These are phyloP conservation scores for Miscanthus lutarioriparius DNA, from an alignment of 176 grass and related monocot genomes.

Conservation along the genomic window DNA sequence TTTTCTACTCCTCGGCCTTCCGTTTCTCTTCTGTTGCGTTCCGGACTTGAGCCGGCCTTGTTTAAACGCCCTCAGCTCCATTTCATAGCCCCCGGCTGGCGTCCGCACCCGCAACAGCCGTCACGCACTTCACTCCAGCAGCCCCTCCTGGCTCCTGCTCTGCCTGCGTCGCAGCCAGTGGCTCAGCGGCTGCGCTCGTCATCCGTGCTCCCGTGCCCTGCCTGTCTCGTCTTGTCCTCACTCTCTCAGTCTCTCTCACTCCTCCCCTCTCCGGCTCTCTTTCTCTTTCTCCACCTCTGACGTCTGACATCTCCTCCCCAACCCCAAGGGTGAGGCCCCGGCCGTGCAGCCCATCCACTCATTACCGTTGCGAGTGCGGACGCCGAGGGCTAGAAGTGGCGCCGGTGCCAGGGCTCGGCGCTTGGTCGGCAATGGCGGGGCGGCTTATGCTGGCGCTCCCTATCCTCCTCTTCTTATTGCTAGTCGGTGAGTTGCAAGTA, in stretches of 20 bases:
- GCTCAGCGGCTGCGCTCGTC: slow-evolving; percentile 24
- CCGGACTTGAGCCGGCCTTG: slow-evolving; percentile 49
- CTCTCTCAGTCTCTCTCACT: background rate
- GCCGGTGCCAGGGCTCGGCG: background rate
- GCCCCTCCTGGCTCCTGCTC: background rate
- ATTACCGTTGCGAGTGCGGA: background rate
- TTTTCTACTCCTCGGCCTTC: background rate
- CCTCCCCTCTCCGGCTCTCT: background rate
- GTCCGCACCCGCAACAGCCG: slow-evolving; percentile 32
- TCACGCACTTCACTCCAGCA: slow-evolving; percentile 27
- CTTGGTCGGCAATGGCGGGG: slow-evolving; percentile 35
- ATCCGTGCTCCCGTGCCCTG: background rate
- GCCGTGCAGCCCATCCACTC: slow-evolving; percentile 5
- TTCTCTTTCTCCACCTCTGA: too few relatives aligned
- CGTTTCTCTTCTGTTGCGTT: slow-evolving; percentile 4
- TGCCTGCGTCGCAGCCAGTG: slow-evolving; percentile 13
- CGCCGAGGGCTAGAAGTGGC: background rate
- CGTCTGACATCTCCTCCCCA: background rate
- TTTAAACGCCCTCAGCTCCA: too few relatives aligned
- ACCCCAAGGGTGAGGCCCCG: slow-evolving; percentile 27
- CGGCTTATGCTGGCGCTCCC: slow-evolving; percentile 14
- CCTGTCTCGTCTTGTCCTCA: slow-evolving; percentile 37
- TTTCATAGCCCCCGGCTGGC: slow-evolving; percentile 48
- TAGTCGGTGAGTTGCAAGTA: slow-evolving; percentile 36
- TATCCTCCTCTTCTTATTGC: slow-evolving; percentile 38